Evolutionary conservation across 2,329 filamentous ascomycete species (phyloP).

Genomic region (Purpureocillium takamizusanense): DNA sequence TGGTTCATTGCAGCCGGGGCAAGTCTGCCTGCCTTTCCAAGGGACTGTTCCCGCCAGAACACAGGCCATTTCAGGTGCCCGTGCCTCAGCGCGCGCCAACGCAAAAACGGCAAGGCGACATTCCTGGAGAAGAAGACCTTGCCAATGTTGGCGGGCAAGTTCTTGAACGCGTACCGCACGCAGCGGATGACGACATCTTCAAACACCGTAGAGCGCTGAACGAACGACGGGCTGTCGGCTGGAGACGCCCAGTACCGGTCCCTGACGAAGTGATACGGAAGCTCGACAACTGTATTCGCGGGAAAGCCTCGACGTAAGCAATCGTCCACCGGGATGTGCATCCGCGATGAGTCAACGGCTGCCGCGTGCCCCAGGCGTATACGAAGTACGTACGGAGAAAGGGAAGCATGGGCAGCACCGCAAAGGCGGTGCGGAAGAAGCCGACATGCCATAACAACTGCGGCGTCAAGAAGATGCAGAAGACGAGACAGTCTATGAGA

Average conservation of each 20-base stretch:
- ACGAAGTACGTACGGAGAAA: slow-evolving; percentile 58
- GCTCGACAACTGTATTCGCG: slow-evolving; percentile 1
- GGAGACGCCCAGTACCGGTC: slow-evolving; percentile 20
- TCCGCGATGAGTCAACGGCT: too few species aligned
- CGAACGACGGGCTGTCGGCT: slow-evolving; percentile 44
- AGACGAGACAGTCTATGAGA: slow-evolving; percentile 66
- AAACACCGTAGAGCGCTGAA: slow-evolving; percentile 61
- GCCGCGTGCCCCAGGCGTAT: too few species aligned
- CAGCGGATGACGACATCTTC: slow-evolving; percentile 71
- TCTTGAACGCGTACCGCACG: slow-evolving; percentile 68
- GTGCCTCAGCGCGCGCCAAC: slow-evolving; percentile 67
- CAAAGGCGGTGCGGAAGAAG: slow-evolving; percentile 45
- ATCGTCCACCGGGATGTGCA: too few species aligned
- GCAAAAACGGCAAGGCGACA: slow-evolving; percentile 65
- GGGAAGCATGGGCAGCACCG: slow-evolving; percentile 54
- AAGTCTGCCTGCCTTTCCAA: slow-evolving; percentile 16
- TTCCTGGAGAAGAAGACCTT: slow-evolving; percentile 69
- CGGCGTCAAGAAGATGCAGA: slow-evolving; percentile 60
- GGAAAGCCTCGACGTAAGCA: background rate
- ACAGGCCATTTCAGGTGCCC: slow-evolving; percentile 55
- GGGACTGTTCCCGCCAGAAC: slow-evolving; percentile 46
- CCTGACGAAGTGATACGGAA: slow-evolving; percentile 1
- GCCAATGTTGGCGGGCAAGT: slow-evolving; percentile 58
- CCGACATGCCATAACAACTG: slow-evolving; percentile 64
- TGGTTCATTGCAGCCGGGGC: background rate